phyloP scores from a whole-genome alignment of 768 basidiomycete species.

The Russula earlei region DNA sequence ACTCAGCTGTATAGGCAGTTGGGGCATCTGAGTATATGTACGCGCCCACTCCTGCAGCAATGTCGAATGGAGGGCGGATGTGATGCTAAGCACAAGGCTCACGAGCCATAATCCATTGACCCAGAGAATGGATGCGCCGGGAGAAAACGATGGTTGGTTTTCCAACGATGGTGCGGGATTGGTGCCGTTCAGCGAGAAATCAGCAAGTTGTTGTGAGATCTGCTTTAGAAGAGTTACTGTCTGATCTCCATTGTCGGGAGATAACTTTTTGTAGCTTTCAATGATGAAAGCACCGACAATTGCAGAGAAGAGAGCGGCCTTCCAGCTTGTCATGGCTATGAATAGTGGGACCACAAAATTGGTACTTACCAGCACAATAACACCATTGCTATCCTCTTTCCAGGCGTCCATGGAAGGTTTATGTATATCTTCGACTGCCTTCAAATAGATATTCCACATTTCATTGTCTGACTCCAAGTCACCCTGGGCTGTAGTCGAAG shows the following conservation, averaged over 20 bases:
- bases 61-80: constrained; percentile 10
- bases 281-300: neutral
- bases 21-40: constrained; percentile 2
- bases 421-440: neutral
- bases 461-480: neutral
- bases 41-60: constrained; percentile 13
- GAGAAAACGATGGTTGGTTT: neutral
- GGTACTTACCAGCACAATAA: neutral
- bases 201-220: neutral
- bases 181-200: neutral
- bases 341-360: neutral
- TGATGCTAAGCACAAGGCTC: constrained; percentile 12
- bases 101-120: constrained; percentile 13
- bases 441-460: neutral
- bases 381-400: neutral
- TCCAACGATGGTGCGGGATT: neutral
- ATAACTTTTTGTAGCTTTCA: neutral
- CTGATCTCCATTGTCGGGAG: neutral
- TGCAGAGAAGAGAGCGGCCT: neutral
- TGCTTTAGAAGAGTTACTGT: neutral
- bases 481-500: neutral
- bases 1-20: neutral
- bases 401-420: neutral
- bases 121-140: neutral
- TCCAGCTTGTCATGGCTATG: neutral